phyloP scores from a whole-genome alignment of 2,329 filamentous ascomycete species.

The Phaeosphaeriaceae sp. region DNA sequence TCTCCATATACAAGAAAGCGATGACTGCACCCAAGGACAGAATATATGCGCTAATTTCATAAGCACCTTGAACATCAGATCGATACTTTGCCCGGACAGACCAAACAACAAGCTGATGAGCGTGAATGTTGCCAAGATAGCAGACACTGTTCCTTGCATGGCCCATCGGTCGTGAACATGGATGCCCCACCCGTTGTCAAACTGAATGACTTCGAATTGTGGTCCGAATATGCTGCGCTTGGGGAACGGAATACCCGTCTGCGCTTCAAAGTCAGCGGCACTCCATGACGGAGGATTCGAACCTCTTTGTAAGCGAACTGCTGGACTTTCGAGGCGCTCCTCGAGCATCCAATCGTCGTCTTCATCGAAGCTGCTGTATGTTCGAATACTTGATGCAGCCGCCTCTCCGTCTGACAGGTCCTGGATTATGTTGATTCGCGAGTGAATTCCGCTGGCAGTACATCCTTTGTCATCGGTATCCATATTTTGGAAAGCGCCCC shows the following conservation, averaged over 20 bases:
- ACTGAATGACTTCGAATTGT: neutral
- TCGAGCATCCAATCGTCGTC: neutral
- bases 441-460: no score
- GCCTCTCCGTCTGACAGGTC: neutral
- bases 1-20: no score
- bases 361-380: no score
- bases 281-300: no score
- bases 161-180: constrained; percentile 3
- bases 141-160: constrained; percentile 5
- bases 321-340: neutral
- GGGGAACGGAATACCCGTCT: no score
- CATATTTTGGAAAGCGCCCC: no score
- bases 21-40: neutral
- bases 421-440: neutral
- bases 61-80: neutral
- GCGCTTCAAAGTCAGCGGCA: no score
- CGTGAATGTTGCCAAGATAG: neutral
- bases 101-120: neutral
- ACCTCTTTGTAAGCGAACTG: no score
- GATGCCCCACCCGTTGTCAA: constrained; percentile 10
- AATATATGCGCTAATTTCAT: neutral
- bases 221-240: no score
- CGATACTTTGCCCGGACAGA: neutral
- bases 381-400: no score
- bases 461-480: no score